Percentiles rank a stretch among this genome's conserved stretches.
Evolutionary conservation across 2,329 filamentous ascomycete genomes (phyloP).

Genomic region (Nothophoma quercina): DNA sequence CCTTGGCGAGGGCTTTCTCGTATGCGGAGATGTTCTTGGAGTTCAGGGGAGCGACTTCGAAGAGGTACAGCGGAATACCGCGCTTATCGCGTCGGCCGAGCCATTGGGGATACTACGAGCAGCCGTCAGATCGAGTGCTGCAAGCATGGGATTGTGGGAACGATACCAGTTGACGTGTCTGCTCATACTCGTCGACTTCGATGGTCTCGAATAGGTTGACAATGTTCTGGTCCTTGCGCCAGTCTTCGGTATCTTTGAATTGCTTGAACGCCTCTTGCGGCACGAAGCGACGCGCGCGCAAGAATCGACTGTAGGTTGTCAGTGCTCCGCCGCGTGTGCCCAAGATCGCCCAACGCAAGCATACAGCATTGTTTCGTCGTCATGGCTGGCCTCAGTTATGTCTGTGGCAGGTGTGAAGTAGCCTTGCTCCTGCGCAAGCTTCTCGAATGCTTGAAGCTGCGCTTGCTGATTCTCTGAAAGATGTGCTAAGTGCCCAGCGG

Average conservation of each 20-base stretch:
- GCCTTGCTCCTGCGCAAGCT: slow-evolving; percentile 68
- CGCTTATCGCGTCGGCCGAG: slow-evolving; percentile 88
- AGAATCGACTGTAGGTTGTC: slow-evolving; percentile 70
- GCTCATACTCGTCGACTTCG: slow-evolving; percentile 83
- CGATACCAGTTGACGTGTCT: slow-evolving; percentile 75
- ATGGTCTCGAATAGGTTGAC: slow-evolving; percentile 85
- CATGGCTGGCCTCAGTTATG: slow-evolving; percentile 64
- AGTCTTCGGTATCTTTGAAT: slow-evolving; percentile 88
- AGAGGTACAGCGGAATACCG: slow-evolving; percentile 91
- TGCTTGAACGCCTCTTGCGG: slow-evolving; percentile 80
- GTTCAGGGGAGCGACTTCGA: slow-evolving; percentile 84
- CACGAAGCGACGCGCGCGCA: slow-evolving; percentile 84
- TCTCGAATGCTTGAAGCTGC: slow-evolving; percentile 76
- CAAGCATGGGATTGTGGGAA: neutral
- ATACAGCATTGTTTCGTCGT: slow-evolving; percentile 76
- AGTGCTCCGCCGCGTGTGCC: slow-evolving; percentile 29
- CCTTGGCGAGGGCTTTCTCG: slow-evolving; percentile 68
- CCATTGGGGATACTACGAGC: slow-evolving; percentile 85
- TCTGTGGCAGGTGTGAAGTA: slow-evolving; percentile 63
- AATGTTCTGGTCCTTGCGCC: slow-evolving; percentile 81
- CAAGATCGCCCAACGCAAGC: slow-evolving; percentile 33
- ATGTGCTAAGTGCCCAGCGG: slow-evolving; percentile 81
- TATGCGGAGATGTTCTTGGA: slow-evolving; percentile 81
- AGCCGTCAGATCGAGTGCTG: slow-evolving; percentile 23
- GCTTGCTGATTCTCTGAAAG: slow-evolving; percentile 72